These are phyloP conservation scores for Alternaria dauci DNA, from an alignment of 2,329 filamentous ascomycete species.

Conservation along the genomic window DNA sequence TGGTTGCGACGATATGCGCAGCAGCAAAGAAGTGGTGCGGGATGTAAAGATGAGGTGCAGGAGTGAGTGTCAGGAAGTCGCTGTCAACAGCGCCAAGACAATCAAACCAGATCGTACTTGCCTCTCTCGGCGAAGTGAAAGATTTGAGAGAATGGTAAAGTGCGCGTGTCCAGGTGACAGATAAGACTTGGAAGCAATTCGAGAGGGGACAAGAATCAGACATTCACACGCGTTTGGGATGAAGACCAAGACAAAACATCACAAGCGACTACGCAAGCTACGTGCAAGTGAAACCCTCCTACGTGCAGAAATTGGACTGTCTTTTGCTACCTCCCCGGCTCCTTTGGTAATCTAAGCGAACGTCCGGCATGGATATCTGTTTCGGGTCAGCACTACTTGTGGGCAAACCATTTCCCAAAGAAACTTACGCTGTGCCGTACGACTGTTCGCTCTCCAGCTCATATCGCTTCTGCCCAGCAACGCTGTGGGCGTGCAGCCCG, in stretches of 20 bases:
- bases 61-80: constrained; percentile 20
- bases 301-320: constrained; percentile 40
- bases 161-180: neutral
- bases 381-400: constrained; percentile 21
- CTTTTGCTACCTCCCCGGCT: constrained; percentile 20
- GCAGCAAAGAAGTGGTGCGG: constrained; percentile 3
- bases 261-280: constrained; percentile 1
- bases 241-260: neutral
- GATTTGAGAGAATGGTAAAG: neutral
- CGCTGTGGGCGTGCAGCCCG: constrained; percentile 64
- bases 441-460: constrained; percentile 73
- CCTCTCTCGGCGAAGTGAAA: constrained; percentile 5
- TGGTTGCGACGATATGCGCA: neutral
- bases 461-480: constrained; percentile 72
- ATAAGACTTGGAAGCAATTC: neutral
- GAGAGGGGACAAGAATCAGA: neutral
- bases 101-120: constrained; percentile 11
- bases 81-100: constrained; percentile 30
- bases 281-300: constrained; percentile 29
- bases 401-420: neutral
- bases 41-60: constrained; percentile 9
- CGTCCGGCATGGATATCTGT: constrained; percentile 57
- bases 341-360: constrained; percentile 44
- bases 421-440: constrained; percentile 62
- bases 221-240: neutral